phyloP scores from a whole-genome alignment of 2,329 filamentous ascomycete genomes.

The Nigrograna mackinnonii region DNA sequence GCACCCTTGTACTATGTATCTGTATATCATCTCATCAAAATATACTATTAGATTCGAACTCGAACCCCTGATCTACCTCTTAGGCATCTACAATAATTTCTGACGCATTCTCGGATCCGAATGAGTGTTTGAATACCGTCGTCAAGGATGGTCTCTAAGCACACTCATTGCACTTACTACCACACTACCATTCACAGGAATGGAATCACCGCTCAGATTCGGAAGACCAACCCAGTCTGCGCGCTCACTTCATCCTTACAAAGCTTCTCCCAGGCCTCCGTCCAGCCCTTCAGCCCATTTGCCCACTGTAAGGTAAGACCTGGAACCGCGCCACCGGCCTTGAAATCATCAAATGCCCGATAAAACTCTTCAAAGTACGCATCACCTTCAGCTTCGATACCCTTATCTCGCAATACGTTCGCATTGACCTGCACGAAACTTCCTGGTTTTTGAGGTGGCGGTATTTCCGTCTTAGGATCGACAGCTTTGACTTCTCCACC shows the following conservation, averaged over 20 bases:
- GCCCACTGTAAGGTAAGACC: conserved; percentile 20
- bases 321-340: conserved; percentile 13
- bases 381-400: conserved; percentile 18
- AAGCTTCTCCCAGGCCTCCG: conserved; percentile 24
- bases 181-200: no score
- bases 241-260: conserved; percentile 22
- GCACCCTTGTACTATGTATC: no score
- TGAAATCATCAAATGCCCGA: conserved; percentile 16
- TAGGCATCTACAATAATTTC: no score
- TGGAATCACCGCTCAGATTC: no score
- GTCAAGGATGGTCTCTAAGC: no score
- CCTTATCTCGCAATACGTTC: conserved; percentile 20
- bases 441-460: conserved; percentile 2
- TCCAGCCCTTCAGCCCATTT: conserved; percentile 23
- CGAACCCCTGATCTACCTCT: no score
- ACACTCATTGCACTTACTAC: no score
- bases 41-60: no score
- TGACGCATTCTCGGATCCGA: no score
- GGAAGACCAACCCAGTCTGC: conserved; percentile 19
- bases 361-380: conserved; percentile 20
- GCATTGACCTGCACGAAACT: conserved; percentile 20
- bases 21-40: no score
- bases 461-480: conserved; percentile 7
- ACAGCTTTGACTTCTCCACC: conserved; percentile 17
- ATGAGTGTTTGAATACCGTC: no score